Conservation (phyloP, 371 early-diverging fungal genomes). For the Mycotypha africana region DNA sequence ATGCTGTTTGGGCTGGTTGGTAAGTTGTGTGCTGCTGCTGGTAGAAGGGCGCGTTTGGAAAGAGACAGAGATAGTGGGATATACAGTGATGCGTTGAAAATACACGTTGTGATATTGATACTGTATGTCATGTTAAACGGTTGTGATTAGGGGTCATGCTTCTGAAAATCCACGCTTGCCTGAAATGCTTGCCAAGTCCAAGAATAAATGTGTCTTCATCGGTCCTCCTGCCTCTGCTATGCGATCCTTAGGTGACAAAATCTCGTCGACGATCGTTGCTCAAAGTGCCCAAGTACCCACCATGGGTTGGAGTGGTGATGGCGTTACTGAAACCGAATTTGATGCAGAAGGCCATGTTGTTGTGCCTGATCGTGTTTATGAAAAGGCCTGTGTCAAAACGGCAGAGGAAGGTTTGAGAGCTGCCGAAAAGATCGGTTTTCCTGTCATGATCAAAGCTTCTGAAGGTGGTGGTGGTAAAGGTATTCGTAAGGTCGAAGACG, state of each 20-base stretch:
- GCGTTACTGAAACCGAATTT: slow-evolving; percentile 63
- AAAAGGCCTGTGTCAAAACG: slow-evolving; percentile 72
- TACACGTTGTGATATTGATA: too few species aligned
- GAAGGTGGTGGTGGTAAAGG: slow-evolving; percentile 99
- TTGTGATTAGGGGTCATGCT: slow-evolving; percentile 95
- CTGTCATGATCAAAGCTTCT: slow-evolving; percentile 99
- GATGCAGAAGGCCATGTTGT: slow-evolving; percentile 70
- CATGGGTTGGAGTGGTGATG: slow-evolving; percentile 94
- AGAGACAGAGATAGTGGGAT: too few species aligned
- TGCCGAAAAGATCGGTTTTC: slow-evolving; percentile 90
- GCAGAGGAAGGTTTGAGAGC: slow-evolving; percentile 74
- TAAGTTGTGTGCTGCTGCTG: slow-evolving; percentile 33
- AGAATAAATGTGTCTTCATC: slow-evolving; percentile 87
- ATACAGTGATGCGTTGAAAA: too few species aligned
- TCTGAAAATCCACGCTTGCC: slow-evolving; percentile 97
- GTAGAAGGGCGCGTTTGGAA: too few species aligned
- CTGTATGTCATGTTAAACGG: too few species aligned
- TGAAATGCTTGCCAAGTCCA: slow-evolving; percentile 78
- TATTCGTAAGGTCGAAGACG: slow-evolving; percentile 86
- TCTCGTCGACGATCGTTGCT: slow-evolving; percentile 97
- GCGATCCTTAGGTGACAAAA: slow-evolving; percentile 98
- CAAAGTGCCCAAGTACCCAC: slow-evolving; percentile 95
- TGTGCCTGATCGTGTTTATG: slow-evolving; percentile 79
- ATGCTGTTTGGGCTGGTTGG: slow-evolving; percentile 73
- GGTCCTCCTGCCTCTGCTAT: slow-evolving; percentile 99